A percentile compares a stretch with the other conserved stretches of the same genome.
Evolutionary conservation across 164 flowering plant species (phyloP).

Genomic region (Akebia trifoliata): DNA sequence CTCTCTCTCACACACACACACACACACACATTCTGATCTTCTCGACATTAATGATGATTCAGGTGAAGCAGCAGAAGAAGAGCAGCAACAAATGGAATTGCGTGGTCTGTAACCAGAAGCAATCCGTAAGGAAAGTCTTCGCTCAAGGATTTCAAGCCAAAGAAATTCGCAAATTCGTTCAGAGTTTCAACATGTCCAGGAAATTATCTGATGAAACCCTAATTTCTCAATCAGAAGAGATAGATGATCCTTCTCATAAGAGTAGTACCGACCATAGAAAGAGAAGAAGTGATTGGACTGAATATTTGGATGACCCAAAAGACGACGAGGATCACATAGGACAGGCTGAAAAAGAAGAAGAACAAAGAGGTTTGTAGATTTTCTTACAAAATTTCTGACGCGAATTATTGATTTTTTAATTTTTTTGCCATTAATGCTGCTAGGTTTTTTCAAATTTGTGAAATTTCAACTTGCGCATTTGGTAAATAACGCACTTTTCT

Average conservation of each 20-base stretch:
- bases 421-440: background rate
- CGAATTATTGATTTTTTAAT: background rate
- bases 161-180: constrained; percentile 72
- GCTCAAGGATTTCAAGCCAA: constrained; percentile 57
- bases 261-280: constrained; percentile 9
- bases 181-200: constrained; percentile 77
- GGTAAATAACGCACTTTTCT: too few relatives aligned
- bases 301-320: constrained; percentile 46
- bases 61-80: constrained; percentile 95
- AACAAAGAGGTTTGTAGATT: constrained; percentile 3
- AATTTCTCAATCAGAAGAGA: background rate
- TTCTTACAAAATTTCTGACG: too few relatives aligned
- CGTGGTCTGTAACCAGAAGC: constrained; percentile 82
- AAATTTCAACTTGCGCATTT: background rate
- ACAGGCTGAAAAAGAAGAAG: constrained; percentile 5
- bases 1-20: too few relatives aligned
- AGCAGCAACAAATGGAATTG: constrained; percentile 88
- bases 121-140: constrained; percentile 61
- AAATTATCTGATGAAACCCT: constrained; percentile 14
- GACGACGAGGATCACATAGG: background rate
- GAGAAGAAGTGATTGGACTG: constrained; percentile 60
- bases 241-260: background rate
- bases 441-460: background rate
- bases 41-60: constrained; percentile 1
- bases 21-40: too few relatives aligned